Conservation (phyloP, 257 asterid species). For the Coffea canephora region DNA sequence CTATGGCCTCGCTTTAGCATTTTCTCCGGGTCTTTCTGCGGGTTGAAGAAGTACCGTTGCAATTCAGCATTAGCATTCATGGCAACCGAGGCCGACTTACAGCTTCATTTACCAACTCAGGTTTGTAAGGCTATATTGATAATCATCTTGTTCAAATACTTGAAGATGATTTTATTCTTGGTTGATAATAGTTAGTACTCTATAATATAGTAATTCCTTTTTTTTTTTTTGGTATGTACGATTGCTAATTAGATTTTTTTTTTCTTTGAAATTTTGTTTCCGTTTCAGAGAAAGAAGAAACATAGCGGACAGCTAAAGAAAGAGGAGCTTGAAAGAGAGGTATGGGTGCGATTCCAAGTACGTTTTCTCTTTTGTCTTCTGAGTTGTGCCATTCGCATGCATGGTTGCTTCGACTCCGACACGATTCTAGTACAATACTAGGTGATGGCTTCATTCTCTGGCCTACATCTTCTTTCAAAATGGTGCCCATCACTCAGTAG, state of each 20-base stretch:
- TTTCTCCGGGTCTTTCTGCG: slow-evolving; percentile 18
- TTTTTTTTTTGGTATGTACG: too few relatives aligned
- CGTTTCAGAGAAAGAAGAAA: slow-evolving; percentile 51
- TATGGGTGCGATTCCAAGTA: slow-evolving; percentile 29
- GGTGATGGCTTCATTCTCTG: slow-evolving; percentile 10
- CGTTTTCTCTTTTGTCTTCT: neutral
- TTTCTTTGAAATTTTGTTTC: neutral
- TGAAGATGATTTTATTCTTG: neutral
- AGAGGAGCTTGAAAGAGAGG: slow-evolving; percentile 86
- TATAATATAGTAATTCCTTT: too few relatives aligned
- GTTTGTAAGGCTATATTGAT: slow-evolving; percentile 31
- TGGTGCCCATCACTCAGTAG: neutral
- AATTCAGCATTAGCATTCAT: slow-evolving; percentile 17
- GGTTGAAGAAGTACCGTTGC: slow-evolving; percentile 20
- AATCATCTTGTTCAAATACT: too few relatives aligned
- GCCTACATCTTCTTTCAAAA: neutral
- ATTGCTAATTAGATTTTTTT: neutral
- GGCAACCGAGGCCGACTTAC: slow-evolving; percentile 27
- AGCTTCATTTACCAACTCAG: slow-evolving; percentile 24
- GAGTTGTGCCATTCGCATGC: neutral
- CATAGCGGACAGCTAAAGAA: slow-evolving; percentile 45
- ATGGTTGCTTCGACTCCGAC: neutral
- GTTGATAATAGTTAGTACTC: neutral
- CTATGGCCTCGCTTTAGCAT: slow-evolving; percentile 1
- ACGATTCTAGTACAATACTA: neutral